Evolutionary conservation across 192 early-diverging fungal species (phyloP), one percentile per base, ranked within the genome.

Genomic region (Backusella mclennaniae): DNA sequence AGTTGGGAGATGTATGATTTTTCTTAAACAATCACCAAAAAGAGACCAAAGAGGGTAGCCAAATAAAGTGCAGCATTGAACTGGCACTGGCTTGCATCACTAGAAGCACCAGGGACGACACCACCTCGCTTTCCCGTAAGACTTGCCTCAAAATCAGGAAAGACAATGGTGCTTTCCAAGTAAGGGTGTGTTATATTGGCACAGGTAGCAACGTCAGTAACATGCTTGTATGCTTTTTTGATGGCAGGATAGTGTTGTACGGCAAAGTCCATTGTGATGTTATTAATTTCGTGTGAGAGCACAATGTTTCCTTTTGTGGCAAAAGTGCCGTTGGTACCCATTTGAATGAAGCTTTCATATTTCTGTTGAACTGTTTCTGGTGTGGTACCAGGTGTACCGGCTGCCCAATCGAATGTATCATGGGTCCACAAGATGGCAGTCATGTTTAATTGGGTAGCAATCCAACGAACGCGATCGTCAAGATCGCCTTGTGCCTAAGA

Each of bases 391-490:
- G 53, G 53, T 46, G 33, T 41, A 52, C 74, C 74, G 35, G 76
- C 76, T 29, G 81, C 77, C 81, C 74, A 82, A 49, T 78, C 81
- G 42, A 78, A 53, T 12, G 81, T 82, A 19, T 82, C 81, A 23
- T 78, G 67, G 15, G 78, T 75, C 81, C 81, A 82, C 41, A 82
- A 66, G n/a, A 82, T 75, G 21, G 81, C 77, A 59, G 81, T 82
- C 69, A 78, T 71, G 52, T 76, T 73, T 71, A 91, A 75, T 56
- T 88, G 86, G 31, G 76, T 70, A 4, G 86, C 83, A 69, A 91
- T 87, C 69, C 73, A 71, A 26, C 90, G 83, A 26, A 90, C 84
- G 53, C 90, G 81, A 23, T 88, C 87, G 49, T 91, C 90, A 46
- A 88, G 82, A 81, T 90, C 89, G 66, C 89, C 89, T 35, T 74